Percentiles rank a stretch among this genome's conserved stretches.
Conservation (phyloP, 768 basidiomycete genomes). For the Serpula lacrymans region DNA sequence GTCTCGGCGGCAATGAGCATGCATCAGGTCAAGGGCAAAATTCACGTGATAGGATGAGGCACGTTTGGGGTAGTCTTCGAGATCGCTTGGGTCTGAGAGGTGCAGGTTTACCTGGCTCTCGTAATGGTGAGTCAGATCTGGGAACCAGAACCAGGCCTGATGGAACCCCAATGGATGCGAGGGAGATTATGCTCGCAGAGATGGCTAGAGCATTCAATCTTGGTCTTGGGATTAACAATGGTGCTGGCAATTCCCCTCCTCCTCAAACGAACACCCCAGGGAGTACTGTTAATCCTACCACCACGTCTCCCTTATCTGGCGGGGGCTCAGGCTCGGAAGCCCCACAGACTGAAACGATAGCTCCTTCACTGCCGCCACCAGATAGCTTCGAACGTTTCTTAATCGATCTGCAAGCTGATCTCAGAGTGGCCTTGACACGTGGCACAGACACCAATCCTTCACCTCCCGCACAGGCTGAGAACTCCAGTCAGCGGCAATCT, state of each 20-base stretch:
- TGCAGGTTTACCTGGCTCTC: conserved; percentile 14
- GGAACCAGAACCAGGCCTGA: conserved; percentile 10
- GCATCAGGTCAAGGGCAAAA: conserved; percentile 10
- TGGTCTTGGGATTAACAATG: conserved; percentile 50
- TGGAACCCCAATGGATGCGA: conserved; percentile 39
- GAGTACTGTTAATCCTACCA: conserved; percentile 8
- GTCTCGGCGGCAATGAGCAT: conserved; percentile 5
- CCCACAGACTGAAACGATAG: conserved; percentile 9
- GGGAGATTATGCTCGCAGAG: conserved; percentile 73
- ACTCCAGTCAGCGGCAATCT: too few species aligned
- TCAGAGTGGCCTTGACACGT: conserved; percentile 58
- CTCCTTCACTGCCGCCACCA: conserved; percentile 40
- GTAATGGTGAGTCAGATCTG: conserved; percentile 8
- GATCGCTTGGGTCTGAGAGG: conserved; percentile 60
- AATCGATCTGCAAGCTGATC: conserved; percentile 71
- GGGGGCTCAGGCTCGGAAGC: conserved; percentile 1
- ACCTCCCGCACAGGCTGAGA: neutral
- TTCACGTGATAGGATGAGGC: conserved; percentile 46
- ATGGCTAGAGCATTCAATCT: conserved; percentile 80
- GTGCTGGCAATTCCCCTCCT: conserved; percentile 9
- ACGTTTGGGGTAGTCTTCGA: conserved; percentile 65
- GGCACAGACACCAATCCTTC: conserved; percentile 12
- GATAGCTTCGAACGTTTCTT: conserved; percentile 82
- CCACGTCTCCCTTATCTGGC: neutral
- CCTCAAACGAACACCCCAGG: too few species aligned